phyloP scores from a whole-genome alignment of 1,139 yeast species.

The Debaryomycetaceae sp. region DNA sequence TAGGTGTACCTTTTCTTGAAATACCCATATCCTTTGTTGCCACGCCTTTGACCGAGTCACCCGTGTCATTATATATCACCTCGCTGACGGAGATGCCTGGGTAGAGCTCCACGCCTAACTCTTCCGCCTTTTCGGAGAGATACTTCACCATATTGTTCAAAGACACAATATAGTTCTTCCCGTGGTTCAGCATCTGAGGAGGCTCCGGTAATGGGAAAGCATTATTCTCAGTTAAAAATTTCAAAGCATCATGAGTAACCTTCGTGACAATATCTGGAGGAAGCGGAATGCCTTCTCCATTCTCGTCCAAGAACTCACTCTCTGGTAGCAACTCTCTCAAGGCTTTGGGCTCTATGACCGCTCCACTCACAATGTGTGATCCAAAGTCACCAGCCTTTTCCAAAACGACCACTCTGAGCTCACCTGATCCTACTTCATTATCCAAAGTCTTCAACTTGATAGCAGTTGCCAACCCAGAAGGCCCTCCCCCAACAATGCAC shows the following conservation, averaged over 20 bases:
- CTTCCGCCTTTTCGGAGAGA: constrained; percentile 87
- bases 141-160: constrained; percentile 78
- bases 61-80: constrained; percentile 56
- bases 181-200: constrained; percentile 80
- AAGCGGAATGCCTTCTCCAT: constrained; percentile 60
- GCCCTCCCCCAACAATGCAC: constrained; percentile 96
- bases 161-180: constrained; percentile 81
- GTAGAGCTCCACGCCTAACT: constrained; percentile 87
- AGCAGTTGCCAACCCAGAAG: constrained; percentile 95
- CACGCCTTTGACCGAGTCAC: constrained; percentile 72
- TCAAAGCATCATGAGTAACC: constrained; percentile 70
- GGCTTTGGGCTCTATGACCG: constrained; percentile 87
- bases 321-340: constrained; percentile 81
- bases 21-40: constrained; percentile 94
- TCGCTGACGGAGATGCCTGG: constrained; percentile 92
- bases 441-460: constrained; percentile 84
- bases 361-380: constrained; percentile 89
- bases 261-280: constrained; percentile 72
- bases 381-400: constrained; percentile 95
- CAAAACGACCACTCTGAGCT: constrained; percentile 76
- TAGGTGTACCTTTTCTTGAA: constrained; percentile 69
- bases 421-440: constrained; percentile 60
- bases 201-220: constrained; percentile 85
- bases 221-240: constrained; percentile 54
- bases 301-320: constrained; percentile 49